phyloP scores from a whole-genome alignment of 768 basidiomycete species.

The Lentinula aciculospora region DNA sequence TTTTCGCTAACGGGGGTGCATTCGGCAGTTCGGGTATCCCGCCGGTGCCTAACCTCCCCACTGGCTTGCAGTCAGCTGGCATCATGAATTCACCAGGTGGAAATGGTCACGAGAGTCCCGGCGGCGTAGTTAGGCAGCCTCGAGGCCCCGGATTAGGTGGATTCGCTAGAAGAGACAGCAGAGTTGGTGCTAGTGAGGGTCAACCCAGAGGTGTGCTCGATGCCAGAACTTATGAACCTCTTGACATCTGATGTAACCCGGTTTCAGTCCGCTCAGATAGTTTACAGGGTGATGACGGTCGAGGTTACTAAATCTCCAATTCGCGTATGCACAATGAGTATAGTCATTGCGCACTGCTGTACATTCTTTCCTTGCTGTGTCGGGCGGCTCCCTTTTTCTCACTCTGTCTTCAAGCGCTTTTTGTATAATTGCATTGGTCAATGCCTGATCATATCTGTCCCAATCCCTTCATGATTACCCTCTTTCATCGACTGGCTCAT shows the following conservation, averaged over 20 bases:
- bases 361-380: background rate
- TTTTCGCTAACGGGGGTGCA: conserved; percentile 55
- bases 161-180: conserved; percentile 66
- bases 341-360: background rate
- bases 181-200: conserved; percentile 38
- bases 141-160: conserved; percentile 76
- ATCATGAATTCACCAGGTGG: conserved; percentile 34
- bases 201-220: conserved; percentile 69
- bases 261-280: conserved; percentile 36
- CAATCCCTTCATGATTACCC: background rate
- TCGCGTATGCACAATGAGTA: background rate
- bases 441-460: background rate
- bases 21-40: conserved; percentile 47
- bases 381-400: background rate
- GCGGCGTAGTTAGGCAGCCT: conserved; percentile 76
- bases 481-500: background rate
- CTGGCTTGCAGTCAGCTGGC: conserved; percentile 39
- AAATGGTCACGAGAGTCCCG: conserved; percentile 28
- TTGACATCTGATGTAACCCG: conserved; percentile 61
- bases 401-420: background rate
- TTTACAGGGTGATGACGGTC: conserved; percentile 39
- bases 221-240: conserved; percentile 78
- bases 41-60: conserved; percentile 74
- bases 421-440: conserved; percentile 8
- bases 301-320: conserved; percentile 24